These are phyloP conservation scores for Anthostomella pinea DNA, from an alignment of 2,329 filamentous ascomycete genomes.

Conservation along the genomic window DNA sequence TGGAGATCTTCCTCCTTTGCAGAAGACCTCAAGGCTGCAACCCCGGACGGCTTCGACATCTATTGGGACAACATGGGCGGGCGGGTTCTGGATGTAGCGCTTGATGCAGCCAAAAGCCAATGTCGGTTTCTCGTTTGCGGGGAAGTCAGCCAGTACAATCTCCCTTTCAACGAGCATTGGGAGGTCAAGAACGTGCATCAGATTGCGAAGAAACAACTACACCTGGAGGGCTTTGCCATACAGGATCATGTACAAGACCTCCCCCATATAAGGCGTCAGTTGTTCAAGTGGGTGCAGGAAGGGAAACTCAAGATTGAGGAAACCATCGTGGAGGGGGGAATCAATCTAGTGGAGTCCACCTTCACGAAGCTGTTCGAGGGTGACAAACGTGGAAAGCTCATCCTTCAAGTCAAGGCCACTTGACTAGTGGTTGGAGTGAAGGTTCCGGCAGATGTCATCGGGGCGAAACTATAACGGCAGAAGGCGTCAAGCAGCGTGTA, in stretches of 20 bases:
- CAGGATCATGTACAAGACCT: constrained; percentile 62
- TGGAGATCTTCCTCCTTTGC: constrained; percentile 53
- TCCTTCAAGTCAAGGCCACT: constrained; percentile 46
- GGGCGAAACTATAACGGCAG: too few species aligned
- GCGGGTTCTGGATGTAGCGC: constrained; percentile 64
- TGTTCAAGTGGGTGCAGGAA: constrained; percentile 63
- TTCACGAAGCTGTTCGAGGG: constrained; percentile 64
- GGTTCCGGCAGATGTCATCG: too few species aligned
- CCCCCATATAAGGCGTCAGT: constrained; percentile 52
- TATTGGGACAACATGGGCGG: constrained; percentile 67
- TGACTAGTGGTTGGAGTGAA: neutral
- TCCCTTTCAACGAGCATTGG: constrained; percentile 50
- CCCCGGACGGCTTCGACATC: constrained; percentile 52
- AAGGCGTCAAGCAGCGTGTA: too few species aligned
- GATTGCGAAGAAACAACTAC: constrained; percentile 42
- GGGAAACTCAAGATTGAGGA: constrained; percentile 70
- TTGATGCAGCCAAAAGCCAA: constrained; percentile 57
- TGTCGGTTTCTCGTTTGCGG: constrained; percentile 70
- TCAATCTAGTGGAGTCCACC: constrained; percentile 58
- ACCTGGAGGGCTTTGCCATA: constrained; percentile 68
- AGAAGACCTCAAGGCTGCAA: constrained; percentile 49
- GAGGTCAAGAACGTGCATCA: constrained; percentile 26
- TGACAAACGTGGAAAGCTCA: constrained; percentile 63
- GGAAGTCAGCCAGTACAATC: constrained; percentile 66
- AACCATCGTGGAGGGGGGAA: constrained; percentile 63